phyloP scores from a whole-genome alignment of 148 eudicot genomes.

The Camellia lanceoleosa region DNA sequence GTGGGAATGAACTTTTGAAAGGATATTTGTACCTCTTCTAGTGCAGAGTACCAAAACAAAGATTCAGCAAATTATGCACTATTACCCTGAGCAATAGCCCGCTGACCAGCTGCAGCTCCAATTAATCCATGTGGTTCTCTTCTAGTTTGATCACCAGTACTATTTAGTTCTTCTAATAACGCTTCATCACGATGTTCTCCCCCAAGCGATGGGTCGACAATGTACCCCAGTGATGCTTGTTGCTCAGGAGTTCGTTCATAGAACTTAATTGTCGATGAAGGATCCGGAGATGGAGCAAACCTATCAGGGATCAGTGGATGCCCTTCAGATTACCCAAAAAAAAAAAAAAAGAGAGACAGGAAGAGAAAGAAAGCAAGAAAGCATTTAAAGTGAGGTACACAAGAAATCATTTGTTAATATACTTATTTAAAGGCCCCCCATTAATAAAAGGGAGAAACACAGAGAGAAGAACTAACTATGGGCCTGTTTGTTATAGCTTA shows the following conservation, averaged over 20 bases:
- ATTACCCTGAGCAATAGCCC: conserved; percentile 86
- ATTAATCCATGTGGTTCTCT: conserved; percentile 81
- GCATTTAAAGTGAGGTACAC: background rate
- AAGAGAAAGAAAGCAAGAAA: background rate
- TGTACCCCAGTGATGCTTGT: conserved; percentile 69
- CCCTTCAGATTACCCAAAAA: background rate
- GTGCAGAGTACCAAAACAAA: conserved; percentile 84
- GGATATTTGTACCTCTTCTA: conserved; percentile 69
- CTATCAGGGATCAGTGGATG: conserved; percentile 26
- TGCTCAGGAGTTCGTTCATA: conserved; percentile 92
- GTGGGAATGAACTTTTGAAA: conserved; percentile 7
- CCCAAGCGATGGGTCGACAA: conserved; percentile 49
- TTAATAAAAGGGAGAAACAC: background rate
- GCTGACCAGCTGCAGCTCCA: conserved; percentile 79
- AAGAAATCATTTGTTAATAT: background rate
- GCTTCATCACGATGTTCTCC: conserved; percentile 43
- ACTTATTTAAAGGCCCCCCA: background rate
- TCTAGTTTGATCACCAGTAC: conserved; percentile 22
- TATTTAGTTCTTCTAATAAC: conserved; percentile 25
- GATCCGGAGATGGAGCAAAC: conserved; percentile 84
- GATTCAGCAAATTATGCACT: conserved; percentile 69
- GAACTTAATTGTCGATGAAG: conserved; percentile 57
- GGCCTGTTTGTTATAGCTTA: too few relatives aligned
- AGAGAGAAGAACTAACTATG: background rate
- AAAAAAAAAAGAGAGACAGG: background rate